A percentile compares a stretch with the other conserved stretches of the same genome.
These are phyloP conservation scores for Chaetomiaceae sp. DNA, from an alignment of 2,329 filamentous ascomycete species.

Conservation along the genomic window DNA sequence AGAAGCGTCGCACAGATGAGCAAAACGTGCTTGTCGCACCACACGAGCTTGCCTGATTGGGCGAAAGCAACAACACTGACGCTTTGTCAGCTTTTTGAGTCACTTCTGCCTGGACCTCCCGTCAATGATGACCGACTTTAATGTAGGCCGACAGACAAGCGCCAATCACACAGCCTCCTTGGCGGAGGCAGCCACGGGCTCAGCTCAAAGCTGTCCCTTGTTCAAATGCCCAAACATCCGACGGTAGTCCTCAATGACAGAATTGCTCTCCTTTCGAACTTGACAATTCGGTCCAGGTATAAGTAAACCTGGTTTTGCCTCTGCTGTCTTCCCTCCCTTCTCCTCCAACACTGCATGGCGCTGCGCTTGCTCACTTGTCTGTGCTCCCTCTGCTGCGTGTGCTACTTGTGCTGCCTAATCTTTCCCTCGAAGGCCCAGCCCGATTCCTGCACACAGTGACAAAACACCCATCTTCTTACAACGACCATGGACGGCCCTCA, in stretches of 20 bases:
- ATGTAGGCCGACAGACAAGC: slow-evolving; percentile 3
- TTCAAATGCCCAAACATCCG: too few species aligned
- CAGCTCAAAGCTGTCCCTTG: too few species aligned
- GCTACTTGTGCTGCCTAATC: too few species aligned
- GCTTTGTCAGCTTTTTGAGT: slow-evolving; percentile 7
- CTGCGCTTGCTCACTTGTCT: not conserved
- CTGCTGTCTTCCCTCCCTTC: not conserved
- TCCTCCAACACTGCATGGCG: not conserved
- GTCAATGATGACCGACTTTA: not conserved
- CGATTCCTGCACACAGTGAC: too few species aligned
- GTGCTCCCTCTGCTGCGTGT: too few species aligned
- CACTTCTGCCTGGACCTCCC: not conserved
- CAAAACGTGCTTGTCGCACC: not conserved
- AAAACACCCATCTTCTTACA: not conserved
- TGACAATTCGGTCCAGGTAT: not conserved
- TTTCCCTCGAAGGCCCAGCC: too few species aligned
- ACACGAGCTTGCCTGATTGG: not conserved
- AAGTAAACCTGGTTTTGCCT: not conserved
- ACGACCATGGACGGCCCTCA: slow-evolving; percentile 34
- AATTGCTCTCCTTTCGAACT: not conserved
- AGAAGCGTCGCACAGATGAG: slow-evolving; percentile 2
- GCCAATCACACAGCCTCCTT: not conserved
- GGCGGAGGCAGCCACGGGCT: not conserved
- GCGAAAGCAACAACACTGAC: too few species aligned
- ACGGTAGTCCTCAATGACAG: too few species aligned